These are phyloP conservation scores for Orbilia ellipsospora DNA, from an alignment of 2,329 filamentous ascomycete species.

Conservation along the genomic window DNA sequence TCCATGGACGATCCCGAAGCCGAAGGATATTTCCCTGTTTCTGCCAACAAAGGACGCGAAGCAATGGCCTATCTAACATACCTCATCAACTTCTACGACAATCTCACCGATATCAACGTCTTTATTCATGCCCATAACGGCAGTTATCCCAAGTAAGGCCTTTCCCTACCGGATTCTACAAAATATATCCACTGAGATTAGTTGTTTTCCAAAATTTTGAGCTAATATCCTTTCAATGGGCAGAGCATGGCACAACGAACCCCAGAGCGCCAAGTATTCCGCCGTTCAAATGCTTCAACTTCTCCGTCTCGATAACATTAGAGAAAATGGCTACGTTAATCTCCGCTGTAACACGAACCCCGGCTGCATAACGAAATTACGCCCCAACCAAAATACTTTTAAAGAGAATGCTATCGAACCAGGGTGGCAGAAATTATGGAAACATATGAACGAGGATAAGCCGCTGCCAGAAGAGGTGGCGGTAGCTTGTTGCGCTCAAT, in stretches of 20 bases:
- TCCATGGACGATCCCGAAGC: slow-evolving; percentile 65
- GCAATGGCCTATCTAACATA: slow-evolving; percentile 73
- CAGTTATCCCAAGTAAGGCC: slow-evolving; percentile 32
- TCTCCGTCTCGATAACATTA: slow-evolving; percentile 67
- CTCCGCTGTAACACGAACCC: slow-evolving; percentile 70
- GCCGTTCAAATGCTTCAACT: slow-evolving; percentile 66
- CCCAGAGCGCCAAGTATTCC: slow-evolving; percentile 64
- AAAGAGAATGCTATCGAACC: slow-evolving; percentile 61
- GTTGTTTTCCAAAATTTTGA: no score
- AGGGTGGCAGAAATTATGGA: slow-evolving; percentile 42
- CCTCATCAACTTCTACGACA: slow-evolving; percentile 72
- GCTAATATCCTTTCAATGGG: no score
- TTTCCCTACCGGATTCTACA: not conserved
- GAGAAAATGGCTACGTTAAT: slow-evolving; percentile 70
- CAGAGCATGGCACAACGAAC: slow-evolving; percentile 71
- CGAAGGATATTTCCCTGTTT: slow-evolving; percentile 64
- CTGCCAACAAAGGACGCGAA: slow-evolving; percentile 72
- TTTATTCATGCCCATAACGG: slow-evolving; percentile 71
- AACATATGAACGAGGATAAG: slow-evolving; percentile 25
- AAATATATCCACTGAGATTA: no score
- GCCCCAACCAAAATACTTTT: slow-evolving; percentile 62
- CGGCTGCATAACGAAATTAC: slow-evolving; percentile 69
- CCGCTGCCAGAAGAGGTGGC: slow-evolving; percentile 63
- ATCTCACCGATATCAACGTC: slow-evolving; percentile 69
- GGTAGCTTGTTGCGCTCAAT: slow-evolving; percentile 75